Base-by-base conservation (phyloP, 2,329 filamentous ascomycete genomes). In the Fusarium setosum region DNA sequence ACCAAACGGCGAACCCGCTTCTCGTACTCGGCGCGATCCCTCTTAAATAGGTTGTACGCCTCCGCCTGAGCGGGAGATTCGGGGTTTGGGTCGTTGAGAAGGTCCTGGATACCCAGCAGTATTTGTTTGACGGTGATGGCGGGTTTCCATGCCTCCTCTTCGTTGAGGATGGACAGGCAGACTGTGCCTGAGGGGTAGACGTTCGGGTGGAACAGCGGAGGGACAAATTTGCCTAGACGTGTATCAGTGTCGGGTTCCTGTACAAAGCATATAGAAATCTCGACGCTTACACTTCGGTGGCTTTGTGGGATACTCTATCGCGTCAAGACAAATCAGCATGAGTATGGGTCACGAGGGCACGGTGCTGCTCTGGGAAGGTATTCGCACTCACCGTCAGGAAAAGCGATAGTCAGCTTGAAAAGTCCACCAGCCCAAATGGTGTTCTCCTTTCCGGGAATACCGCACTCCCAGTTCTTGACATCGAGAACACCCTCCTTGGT, bases 111-210 rank as follows among this genome's bases (percentile, higher is more conserved):
- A 47, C 96, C 96, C 2, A 98, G 86, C 6, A 98, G 87, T 66
- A 99, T 98, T 80, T 98, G 94, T 81, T 97, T 98, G 77, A 99
- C 93, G 1, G 96, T 99, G 74, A 99, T 99, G 7, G 96, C 95
- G 1, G 96, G 96, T 79, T 97, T 96, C 96, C 96, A 99, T 7
- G 92, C 94, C 77, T 99, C 96, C 73, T 99, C 96, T 78, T 99
- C 96, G 81, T 98, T 99, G 68, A 99, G 82, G 69, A 99, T 99
- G 24, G 93, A 97, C 20, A 99, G 86, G 76, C 96, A 99, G 63
- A 99, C 96, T 45, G 96, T 99, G 69, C 96, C 96, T 1, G 95
- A 98, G 0, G 96, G 96, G 77, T 99, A 99, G 70, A 99, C 96
- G 78, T 99, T 99, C 1, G 96, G 96, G 75, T 99, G 96, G 83